Percentiles rank a stretch among this genome's conserved stretches.
phyloP scores from a whole-genome alignment of 2,329 filamentous ascomycete species.

The Botrytis tulipae region DNA sequence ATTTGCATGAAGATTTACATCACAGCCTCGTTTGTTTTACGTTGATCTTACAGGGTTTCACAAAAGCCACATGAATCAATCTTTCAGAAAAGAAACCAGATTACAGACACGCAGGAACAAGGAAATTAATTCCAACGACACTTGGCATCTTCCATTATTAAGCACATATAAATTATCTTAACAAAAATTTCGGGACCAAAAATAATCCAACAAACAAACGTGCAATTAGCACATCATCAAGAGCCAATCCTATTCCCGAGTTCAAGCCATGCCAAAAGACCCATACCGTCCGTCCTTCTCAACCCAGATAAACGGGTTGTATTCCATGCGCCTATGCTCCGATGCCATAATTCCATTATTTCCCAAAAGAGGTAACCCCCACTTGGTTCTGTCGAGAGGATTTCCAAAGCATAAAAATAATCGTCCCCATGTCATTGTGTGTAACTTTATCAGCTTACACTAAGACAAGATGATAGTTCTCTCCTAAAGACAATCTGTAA shows the following conservation, averaged over 20 bases:
- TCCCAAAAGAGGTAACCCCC: conserved; percentile 1
- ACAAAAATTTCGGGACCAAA: background rate
- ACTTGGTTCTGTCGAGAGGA: background rate
- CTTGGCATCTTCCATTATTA: background rate
- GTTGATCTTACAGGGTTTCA: background rate
- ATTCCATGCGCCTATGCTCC: background rate
- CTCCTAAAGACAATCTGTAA: conserved; percentile 32
- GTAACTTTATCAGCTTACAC: background rate
- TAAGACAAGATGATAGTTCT: background rate
- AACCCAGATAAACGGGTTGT: conserved; percentile 5
- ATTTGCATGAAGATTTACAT: conserved; percentile 3
- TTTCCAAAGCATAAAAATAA: background rate
- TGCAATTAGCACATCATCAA: background rate
- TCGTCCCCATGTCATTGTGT: background rate
- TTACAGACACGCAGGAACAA: conserved; percentile 10
- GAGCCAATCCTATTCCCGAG: background rate
- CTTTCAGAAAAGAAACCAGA: background rate
- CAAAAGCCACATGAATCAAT: background rate
- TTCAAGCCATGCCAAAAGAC: background rate
- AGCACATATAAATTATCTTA: background rate
- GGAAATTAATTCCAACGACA: background rate
- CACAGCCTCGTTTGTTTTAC: background rate
- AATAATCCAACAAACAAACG: background rate
- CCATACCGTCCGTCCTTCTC: background rate
- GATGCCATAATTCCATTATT: conserved; percentile 6